Evolutionary conservation across 495 filamentous ascomycete species (phyloP), one percentile per base, ranked within the genome.

Genomic region (Penicillium cataractarum): DNA sequence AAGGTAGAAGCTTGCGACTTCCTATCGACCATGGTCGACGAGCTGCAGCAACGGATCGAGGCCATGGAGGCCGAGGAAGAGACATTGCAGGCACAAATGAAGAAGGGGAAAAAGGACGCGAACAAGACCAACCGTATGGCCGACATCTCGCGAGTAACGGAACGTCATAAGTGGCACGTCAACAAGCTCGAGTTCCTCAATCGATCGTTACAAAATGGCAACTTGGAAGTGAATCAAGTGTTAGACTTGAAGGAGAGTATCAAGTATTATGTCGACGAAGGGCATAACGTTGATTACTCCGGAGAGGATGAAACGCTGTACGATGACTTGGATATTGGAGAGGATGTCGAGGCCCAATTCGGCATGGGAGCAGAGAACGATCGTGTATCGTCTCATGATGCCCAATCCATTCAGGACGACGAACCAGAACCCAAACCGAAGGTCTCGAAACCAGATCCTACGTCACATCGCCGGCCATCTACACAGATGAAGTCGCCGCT

Each of bases 161-260:
- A 99, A 73, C 87, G 91, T 60, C 93, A 98, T 81, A 98, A 97
- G 76, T 97, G 91, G 90, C 96, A 99, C 70, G 88, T 94, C 66
- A 86, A 87, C 61, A 97, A 96, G 74, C 82, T 99, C 63, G 95
- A 99, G 76, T 83, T 98, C 49, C 87, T 98, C 57, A 84, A 92
- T 67, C 89, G 95, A 61, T 89, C 92, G 31, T 79, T 99, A 58
- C 92, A 97, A 65, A 99, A 99, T 74, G 94, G 93, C 51, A 90
- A 89, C 63, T 83, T 97, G 62, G 96, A 99, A 51, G 80, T 86
- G 19, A 89, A 91, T 17, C 87, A 92, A 67, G 96, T 99, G 49
- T 86, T 85, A 48, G 91, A 92, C 21, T 73, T 97, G 19, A 91
- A 97, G 75, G 96, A 98, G 61, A 87, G 86, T 69, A 98, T 99